A percentile compares a stretch with the other conserved stretches of the same genome.
Evolutionary conservation across 2,329 filamentous ascomycete genomes (phyloP).

Genomic region (Peltaster fructicola): DNA sequence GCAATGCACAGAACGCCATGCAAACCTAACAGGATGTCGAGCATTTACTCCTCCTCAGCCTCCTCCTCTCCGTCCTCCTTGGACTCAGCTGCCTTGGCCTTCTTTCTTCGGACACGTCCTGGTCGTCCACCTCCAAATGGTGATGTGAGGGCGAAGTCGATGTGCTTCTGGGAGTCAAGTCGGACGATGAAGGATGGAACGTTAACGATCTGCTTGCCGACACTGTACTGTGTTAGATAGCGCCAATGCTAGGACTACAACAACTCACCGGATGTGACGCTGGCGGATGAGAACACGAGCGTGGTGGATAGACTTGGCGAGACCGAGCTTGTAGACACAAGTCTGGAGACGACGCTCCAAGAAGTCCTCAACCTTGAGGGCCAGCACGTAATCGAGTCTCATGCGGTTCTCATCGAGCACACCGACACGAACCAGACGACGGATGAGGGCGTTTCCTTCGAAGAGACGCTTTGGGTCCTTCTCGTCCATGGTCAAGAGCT

Average conservation of each 20-base stretch:
- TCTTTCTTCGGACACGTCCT: slow-evolving; percentile 98
- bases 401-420: slow-evolving; percentile 99
- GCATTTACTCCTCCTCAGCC: slow-evolving; percentile 65
- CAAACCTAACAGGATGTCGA: no score
- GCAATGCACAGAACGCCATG: no score
- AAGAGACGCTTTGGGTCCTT: slow-evolving; percentile 99
- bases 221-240: slow-evolving; percentile 32
- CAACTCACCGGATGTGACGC: slow-evolving; percentile 71
- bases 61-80: slow-evolving; percentile 64
- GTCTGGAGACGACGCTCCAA: slow-evolving; percentile 99
- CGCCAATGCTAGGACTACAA: slow-evolving; percentile 1
- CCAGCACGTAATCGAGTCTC: slow-evolving; percentile 99
- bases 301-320: slow-evolving; percentile 99
- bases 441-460: slow-evolving; percentile 99
- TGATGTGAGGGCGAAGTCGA: slow-evolving; percentile 95
- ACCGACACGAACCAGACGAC: slow-evolving; percentile 98
- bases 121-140: slow-evolving; percentile 94
- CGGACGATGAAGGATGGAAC: slow-evolving; percentile 98
- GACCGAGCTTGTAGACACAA: slow-evolving; percentile 99
- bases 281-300: slow-evolving; percentile 99
- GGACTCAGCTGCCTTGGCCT: slow-evolving; percentile 89
- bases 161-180: slow-evolving; percentile 99
- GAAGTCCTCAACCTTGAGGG: slow-evolving; percentile 99
- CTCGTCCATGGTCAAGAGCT: slow-evolving; percentile 98
- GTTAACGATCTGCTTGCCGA: slow-evolving; percentile 99